Evolutionary conservation across 75 land plant species (phyloP).

Genomic region (Adiantum capillusveneris): DNA sequence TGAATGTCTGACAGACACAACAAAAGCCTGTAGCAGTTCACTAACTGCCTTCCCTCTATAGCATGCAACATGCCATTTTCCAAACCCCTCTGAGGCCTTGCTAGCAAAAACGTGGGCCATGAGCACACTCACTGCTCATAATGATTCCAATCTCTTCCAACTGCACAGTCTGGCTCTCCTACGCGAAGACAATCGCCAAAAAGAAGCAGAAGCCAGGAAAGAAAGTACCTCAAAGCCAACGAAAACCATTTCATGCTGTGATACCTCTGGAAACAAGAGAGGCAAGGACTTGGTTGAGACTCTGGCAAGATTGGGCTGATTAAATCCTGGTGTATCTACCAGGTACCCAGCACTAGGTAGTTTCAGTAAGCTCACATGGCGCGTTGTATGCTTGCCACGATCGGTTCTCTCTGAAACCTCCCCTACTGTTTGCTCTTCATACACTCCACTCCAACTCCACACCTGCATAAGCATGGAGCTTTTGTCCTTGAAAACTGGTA

Average conservation of each 20-base stretch:
- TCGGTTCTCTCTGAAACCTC: slow-evolving; percentile 84
- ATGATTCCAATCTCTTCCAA: slow-evolving; percentile 88
- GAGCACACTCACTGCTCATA: no score
- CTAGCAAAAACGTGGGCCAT: no score
- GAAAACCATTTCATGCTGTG: no score
- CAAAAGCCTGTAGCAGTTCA: no score
- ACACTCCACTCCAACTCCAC: slow-evolving; percentile 50
- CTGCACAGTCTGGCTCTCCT: slow-evolving; percentile 76
- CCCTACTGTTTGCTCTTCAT: slow-evolving; percentile 71
- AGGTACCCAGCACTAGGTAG: slow-evolving; percentile 73
- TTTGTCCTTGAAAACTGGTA: no score
- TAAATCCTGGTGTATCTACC: slow-evolving; percentile 97
- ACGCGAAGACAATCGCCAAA: slow-evolving; percentile 82
- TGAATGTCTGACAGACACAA: no score
- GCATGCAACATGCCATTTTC: no score
- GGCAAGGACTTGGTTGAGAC: slow-evolving; percentile 63
- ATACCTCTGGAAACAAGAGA: slow-evolving; percentile 82
- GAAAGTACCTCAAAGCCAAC: no score
- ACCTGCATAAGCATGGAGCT: slow-evolving; percentile 9
- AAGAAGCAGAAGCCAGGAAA: no score
- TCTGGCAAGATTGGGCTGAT: slow-evolving; percentile 77
- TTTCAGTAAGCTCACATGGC: slow-evolving; percentile 86
- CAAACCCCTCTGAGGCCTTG: no score
- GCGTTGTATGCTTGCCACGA: slow-evolving; percentile 86
- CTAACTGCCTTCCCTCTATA: no score